These are phyloP conservation scores for Fomitopsis palustris DNA, from an alignment of 1,284 basidiomycete genomes.

Conservation along the genomic window DNA sequence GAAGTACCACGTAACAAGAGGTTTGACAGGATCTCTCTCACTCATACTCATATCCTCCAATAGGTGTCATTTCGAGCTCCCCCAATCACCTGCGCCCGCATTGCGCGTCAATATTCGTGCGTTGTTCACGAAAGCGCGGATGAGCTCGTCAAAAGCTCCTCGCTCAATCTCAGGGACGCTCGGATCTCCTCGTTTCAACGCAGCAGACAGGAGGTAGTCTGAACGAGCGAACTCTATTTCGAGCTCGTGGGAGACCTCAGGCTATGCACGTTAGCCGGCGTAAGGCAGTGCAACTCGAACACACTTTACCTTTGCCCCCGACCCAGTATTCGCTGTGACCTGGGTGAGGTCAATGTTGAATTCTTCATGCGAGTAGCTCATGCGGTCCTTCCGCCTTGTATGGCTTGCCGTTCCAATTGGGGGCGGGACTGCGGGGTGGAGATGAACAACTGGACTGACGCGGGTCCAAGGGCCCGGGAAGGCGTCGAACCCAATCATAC, in stretches of 20 bases:
- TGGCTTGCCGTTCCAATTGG: slow-evolving; percentile 56
- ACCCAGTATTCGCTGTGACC: slow-evolving; percentile 57
- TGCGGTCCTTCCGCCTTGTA: slow-evolving; percentile 82
- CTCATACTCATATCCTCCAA: not conserved
- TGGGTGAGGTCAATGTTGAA: slow-evolving; percentile 93
- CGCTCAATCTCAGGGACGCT: slow-evolving; percentile 57
- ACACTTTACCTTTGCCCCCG: slow-evolving; percentile 42
- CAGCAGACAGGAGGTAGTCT: slow-evolving; percentile 54
- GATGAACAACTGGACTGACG: not conserved
- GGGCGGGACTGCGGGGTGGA: slow-evolving; percentile 42
- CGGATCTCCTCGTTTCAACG: slow-evolving; percentile 55
- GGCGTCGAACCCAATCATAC: slow-evolving; percentile 23
- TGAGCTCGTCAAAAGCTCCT: slow-evolving; percentile 75
- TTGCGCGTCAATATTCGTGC: slow-evolving; percentile 72
- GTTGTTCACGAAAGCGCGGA: slow-evolving; percentile 82
- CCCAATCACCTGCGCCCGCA: slow-evolving; percentile 31
- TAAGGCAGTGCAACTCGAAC: not conserved
- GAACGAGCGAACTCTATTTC: slow-evolving; percentile 70
- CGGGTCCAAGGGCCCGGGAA: slow-evolving; percentile 2
- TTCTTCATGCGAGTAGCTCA: slow-evolving; percentile 92
- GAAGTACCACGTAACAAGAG: too few species aligned
- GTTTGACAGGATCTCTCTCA: not conserved
- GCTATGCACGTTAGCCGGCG: slow-evolving; percentile 31
- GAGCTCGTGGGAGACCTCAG: slow-evolving; percentile 65
- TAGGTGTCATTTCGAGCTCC: not conserved